phyloP scores from a whole-genome alignment of 129 eudicot genomes.

The Tagetes patula region DNA sequence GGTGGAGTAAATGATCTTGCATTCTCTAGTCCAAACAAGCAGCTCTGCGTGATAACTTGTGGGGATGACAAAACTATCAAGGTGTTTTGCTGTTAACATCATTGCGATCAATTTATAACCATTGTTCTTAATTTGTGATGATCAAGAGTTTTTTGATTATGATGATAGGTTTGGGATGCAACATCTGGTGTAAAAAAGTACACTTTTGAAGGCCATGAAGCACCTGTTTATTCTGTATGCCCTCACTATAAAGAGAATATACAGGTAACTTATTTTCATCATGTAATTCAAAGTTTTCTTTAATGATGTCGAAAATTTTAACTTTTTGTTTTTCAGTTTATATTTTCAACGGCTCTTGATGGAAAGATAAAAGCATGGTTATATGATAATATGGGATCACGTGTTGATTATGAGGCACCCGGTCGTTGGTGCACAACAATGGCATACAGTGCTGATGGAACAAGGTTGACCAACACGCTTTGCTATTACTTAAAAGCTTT shows the following conservation, averaged over 20 bases:
- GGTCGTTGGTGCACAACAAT: constrained; percentile 84
- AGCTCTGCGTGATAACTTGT: constrained; percentile 85
- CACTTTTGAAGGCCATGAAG: constrained; percentile 86
- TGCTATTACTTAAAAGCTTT: not conserved
- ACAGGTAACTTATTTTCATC: constrained; percentile 49
- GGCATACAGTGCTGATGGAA: constrained; percentile 90
- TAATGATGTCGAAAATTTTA: not conserved
- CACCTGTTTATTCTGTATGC: constrained; percentile 86
- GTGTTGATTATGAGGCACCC: constrained; percentile 88
- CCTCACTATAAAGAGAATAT: constrained; percentile 87
- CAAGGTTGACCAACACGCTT: constrained; percentile 45
- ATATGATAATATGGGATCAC: constrained; percentile 85
- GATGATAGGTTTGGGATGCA: constrained; percentile 79
- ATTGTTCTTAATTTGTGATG: not conserved
- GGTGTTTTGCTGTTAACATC: constrained; percentile 37
- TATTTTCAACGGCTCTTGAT: constrained; percentile 85
- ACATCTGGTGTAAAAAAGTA: constrained; percentile 61
- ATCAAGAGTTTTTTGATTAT: constrained; percentile 16
- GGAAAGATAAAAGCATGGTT: constrained; percentile 95
- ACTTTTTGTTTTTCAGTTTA: constrained; percentile 45
- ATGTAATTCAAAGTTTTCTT: constrained; percentile 13
- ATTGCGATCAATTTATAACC: not conserved
- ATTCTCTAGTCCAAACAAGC: constrained; percentile 86
- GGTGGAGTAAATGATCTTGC: constrained; percentile 97
- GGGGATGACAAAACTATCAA: constrained; percentile 89